These are phyloP conservation scores for Ustilago trichophora DNA, from an alignment of 1,284 basidiomycete genomes.

Conservation along the genomic window DNA sequence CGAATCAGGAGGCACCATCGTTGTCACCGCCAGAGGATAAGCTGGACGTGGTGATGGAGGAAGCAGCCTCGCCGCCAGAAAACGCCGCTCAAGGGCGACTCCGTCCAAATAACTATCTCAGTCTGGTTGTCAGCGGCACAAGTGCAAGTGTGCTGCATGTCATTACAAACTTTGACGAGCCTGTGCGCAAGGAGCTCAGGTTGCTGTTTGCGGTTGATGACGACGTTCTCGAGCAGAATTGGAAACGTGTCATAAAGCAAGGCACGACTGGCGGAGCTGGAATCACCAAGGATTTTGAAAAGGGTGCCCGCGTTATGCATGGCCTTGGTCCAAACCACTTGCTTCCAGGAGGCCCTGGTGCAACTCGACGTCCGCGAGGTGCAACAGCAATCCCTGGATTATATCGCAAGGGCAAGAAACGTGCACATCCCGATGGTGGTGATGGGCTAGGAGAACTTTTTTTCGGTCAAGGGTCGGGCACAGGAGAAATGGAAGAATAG, in stretches of 20 bases:
- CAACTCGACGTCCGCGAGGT: background rate
- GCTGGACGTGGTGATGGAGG: background rate
- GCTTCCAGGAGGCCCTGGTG: background rate
- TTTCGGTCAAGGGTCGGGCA: too few species aligned
- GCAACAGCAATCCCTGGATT: too few species aligned
- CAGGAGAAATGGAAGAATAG: too few species aligned
- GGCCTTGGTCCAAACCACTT: slow-evolving; percentile 1
- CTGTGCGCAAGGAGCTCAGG: background rate
- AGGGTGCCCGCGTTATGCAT: background rate
- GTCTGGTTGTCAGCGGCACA: background rate
- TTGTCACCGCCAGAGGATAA: background rate
- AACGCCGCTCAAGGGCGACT: background rate
- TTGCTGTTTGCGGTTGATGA: slow-evolving; percentile 2
- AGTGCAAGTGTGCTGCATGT: background rate
- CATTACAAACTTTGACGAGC: background rate
- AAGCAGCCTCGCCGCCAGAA: background rate
- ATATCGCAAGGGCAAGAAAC: too few species aligned
- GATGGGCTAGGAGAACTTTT: too few species aligned
- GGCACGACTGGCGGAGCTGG: background rate
- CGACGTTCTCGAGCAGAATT: background rate
- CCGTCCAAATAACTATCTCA: background rate
- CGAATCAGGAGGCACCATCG: background rate
- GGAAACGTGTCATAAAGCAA: background rate
- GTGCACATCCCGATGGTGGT: too few species aligned
- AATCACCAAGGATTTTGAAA: background rate